Percentiles rank a stretch among this genome's conserved stretches.
Evolutionary conservation across 306 rosid genomes (phyloP).

Genomic region (Datisca glomerata): DNA sequence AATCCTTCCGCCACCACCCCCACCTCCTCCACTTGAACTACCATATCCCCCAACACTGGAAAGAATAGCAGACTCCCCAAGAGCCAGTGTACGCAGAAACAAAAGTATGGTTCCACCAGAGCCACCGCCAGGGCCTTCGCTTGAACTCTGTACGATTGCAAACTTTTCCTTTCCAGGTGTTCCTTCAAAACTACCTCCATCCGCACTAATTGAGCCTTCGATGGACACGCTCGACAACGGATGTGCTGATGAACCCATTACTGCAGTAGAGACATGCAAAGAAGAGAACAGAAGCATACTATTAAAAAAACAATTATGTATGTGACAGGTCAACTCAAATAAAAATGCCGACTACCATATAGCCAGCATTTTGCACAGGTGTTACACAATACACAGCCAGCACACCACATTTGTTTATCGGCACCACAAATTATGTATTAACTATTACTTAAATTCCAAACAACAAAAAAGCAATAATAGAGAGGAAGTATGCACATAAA

Average conservation of each 20-base stretch:
- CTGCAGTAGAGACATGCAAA: slow-evolving; percentile 31
- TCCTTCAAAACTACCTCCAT: slow-evolving; percentile 62
- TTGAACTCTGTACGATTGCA: slow-evolving; percentile 21
- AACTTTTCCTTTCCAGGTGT: slow-evolving; percentile 13
- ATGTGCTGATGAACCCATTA: slow-evolving; percentile 80
- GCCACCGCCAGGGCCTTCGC: slow-evolving; percentile 85
- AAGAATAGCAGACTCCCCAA: slow-evolving; percentile 67
- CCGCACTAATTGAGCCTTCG: slow-evolving; percentile 60
- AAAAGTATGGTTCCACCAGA: slow-evolving; percentile 89
- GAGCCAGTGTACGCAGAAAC: slow-evolving; percentile 52
- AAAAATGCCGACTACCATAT: too few relatives aligned
- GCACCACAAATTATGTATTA: too few relatives aligned
- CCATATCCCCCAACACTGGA: slow-evolving; percentile 84
- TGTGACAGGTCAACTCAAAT: too few relatives aligned
- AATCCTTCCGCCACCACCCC: slow-evolving; percentile 98
- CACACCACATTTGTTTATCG: too few relatives aligned
- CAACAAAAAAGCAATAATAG: too few relatives aligned
- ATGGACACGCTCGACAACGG: slow-evolving; percentile 75
- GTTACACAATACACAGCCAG: too few relatives aligned
- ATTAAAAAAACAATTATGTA: not conserved
- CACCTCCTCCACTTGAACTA: slow-evolving; percentile 55
- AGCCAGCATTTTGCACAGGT: too few relatives aligned
- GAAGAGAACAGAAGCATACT: not conserved
- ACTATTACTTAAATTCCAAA: too few relatives aligned
- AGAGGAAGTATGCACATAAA: too few relatives aligned